Percentiles rank a stretch among this genome's conserved stretches.
Evolutionary conservation across 2,329 filamentous ascomycete species (phyloP).

Genomic region (Diaporthe longicolla): DNA sequence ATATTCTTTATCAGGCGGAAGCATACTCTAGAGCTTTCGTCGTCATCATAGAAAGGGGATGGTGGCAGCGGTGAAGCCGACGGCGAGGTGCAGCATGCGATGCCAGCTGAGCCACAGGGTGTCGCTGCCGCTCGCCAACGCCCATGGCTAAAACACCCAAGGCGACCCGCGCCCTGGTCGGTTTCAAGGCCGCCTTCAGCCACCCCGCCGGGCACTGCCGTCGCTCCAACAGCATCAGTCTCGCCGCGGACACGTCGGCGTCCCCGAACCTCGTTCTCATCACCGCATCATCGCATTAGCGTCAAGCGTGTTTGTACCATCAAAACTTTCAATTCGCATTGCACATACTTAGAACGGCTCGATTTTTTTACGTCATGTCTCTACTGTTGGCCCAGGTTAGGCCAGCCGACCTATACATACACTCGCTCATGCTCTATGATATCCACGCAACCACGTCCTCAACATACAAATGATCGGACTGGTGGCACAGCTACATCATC

Average conservation of each 20-base stretch:
- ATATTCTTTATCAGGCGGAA: conserved; percentile 24
- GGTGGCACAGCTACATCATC: conserved; percentile 35
- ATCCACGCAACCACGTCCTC: conserved; percentile 36
- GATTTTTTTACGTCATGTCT: conserved; percentile 25
- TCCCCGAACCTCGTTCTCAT: neutral
- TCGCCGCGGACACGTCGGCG: conserved; percentile 2
- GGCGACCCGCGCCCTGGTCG: neutral
- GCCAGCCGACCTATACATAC: conserved; percentile 34
- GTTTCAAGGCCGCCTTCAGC: neutral
- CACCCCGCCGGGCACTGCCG: conserved; percentile 2
- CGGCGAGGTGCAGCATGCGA: neutral
- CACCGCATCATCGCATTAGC: conserved; percentile 28
- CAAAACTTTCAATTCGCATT: conserved; percentile 41
- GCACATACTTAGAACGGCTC: conserved; percentile 37
- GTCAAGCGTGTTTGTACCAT: conserved; percentile 31
- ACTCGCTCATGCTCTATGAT: conserved; percentile 42
- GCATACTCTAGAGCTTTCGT: conserved; percentile 31
- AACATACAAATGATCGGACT: conserved; percentile 17
- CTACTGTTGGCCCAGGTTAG: conserved; percentile 37
- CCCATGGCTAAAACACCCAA: neutral
- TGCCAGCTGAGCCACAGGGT: neutral
- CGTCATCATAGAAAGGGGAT: conserved; percentile 30
- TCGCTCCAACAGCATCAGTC: conserved; percentile 1
- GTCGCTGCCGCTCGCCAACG: conserved; percentile 6
- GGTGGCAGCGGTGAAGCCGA: neutral